Evolutionary conservation across 208 protist genomes (phyloP).

Genomic region (Leishmania tropica): DNA sequence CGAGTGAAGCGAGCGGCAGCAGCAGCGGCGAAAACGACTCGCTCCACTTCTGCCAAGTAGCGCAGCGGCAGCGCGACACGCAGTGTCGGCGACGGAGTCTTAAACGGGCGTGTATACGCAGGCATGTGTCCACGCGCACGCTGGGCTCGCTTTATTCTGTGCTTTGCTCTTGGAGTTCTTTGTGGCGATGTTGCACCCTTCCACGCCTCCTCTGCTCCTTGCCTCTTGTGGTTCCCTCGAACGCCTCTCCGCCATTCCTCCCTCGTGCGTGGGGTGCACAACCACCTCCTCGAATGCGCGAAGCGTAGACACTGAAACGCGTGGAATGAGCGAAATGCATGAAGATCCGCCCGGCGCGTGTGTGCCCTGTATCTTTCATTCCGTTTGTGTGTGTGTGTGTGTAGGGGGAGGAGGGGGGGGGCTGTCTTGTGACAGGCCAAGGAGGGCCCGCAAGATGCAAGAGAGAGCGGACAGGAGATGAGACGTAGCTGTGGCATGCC

Average conservation of each 20-base stretch:
- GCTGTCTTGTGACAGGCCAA: not conserved
- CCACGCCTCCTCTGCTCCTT: not conserved
- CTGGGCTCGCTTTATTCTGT: not conserved
- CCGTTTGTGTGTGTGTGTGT: not conserved
- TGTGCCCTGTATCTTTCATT: not conserved
- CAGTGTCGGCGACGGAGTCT: not conserved
- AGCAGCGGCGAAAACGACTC: slow-evolving; percentile 1
- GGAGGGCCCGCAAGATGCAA: not conserved
- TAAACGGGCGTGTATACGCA: not conserved
- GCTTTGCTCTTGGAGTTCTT: not conserved
- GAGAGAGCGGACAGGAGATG: not conserved
- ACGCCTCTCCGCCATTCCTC: not conserved
- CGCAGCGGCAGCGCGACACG: not conserved
- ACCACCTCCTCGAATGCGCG: not conserved
- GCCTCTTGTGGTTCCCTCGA: not conserved
- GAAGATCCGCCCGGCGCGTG: not conserved
- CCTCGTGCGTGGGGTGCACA: not conserved
- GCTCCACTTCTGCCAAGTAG: slow-evolving; percentile 3
- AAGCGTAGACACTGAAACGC: not conserved
- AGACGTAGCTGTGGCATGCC: not conserved
- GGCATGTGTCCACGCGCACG: not conserved
- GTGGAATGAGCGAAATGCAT: not conserved
- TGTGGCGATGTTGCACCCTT: not conserved
- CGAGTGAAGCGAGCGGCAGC: slow-evolving; percentile 34
- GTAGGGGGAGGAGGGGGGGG: too few relatives aligned